Base-by-base conservation (phyloP, 148 eudicot species). In the Limonium bicolor region DNA sequence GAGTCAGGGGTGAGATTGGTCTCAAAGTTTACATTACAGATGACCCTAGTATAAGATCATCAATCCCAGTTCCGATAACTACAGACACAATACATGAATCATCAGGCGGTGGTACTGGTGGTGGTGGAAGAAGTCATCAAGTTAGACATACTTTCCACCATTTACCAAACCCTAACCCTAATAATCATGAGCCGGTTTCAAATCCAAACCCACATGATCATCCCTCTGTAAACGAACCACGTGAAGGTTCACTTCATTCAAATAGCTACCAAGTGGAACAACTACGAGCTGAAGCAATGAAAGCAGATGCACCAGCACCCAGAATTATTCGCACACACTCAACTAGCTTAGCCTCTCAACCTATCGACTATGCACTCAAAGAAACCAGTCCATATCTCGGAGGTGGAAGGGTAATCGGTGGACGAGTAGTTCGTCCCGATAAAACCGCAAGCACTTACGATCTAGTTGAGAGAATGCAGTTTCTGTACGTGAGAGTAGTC, bases 351-450 rank as follows among this genome's bases (percentile, higher is more conserved):
- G 58, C 73, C 22, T 68, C 93, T 18, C 97, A 90, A 52, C 95
- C 97, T 7, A 69, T 63, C 38, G 97, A 90, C 46, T 84, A 57
- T 60, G 84, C 97, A 6, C 80, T 90, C 27, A 90, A 90, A 54
- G 97, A 90, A 68, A 90, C 97, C 0, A 90, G 95, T 46, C 97
- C 97, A 4, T 90, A 67, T 43, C 93, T 90, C 30, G 97, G 97
- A 42, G 97, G 97, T 12, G 97, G 97, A 6, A 53, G 76, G 20
- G 93, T 90, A n/a, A 79, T 90, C 16, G 95, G 97, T 24, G 95
- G 97, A 0, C 81, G 95, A 18, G 74, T 90, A 21, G 50, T 75
- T 46, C 87, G 68, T 62, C 64, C 82, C 1, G 77, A 90, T 53
- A 80, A 67, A 53, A 56, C 72, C 5, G 67, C 73, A 4, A 64